Conservation (phyloP, 352 stramenopile genomes). For the Phytophthora macrochlamydospora region DNA sequence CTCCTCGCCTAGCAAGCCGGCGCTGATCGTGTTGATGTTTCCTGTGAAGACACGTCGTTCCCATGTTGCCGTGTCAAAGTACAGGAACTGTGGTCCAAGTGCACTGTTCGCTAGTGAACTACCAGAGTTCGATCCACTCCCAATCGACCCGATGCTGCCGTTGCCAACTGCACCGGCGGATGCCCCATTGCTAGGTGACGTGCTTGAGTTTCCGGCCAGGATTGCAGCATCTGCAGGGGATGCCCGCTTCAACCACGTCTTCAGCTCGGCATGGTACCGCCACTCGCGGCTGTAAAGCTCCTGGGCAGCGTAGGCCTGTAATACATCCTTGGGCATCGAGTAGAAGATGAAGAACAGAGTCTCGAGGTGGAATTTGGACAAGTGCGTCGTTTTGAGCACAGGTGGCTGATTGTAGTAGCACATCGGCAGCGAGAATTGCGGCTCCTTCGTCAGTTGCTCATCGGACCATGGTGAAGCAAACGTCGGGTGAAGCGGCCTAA, state of each 20-base stretch:
- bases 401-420: slow-evolving; percentile 95
- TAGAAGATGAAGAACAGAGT: slow-evolving; percentile 99
- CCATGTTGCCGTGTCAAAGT: slow-evolving; percentile 96
- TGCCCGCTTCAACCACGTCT: slow-evolving; percentile 96
- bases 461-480: slow-evolving; percentile 86
- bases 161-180: slow-evolving; percentile 28
- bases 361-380: slow-evolving; percentile 98
- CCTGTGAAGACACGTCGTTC: slow-evolving; percentile 94
- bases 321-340: slow-evolving; percentile 97
- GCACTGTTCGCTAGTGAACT: slow-evolving; percentile 40
- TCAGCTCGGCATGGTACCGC: slow-evolving; percentile 97
- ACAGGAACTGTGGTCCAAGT: slow-evolving; percentile 90
- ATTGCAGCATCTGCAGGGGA: slow-evolving; percentile 66
- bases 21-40: slow-evolving; percentile 88
- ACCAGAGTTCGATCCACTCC: slow-evolving; percentile 47
- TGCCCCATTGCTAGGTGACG: slow-evolving; percentile 31
- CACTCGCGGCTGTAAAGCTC: slow-evolving; percentile 95
- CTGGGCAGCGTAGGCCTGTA: slow-evolving; percentile 92
- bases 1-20: slow-evolving; percentile 92
- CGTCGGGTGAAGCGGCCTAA: slow-evolving; percentile 74
- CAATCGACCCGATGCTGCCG: slow-evolving; percentile 71
- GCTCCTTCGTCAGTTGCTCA: slow-evolving; percentile 75
- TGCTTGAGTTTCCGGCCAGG: slow-evolving; percentile 41
- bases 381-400: slow-evolving; percentile 97
- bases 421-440: slow-evolving; percentile 82